A percentile compares a stretch with the other conserved stretches of the same genome.
These are phyloP conservation scores for Pochonia chlamydosporia DNA, from an alignment of 2,329 filamentous ascomycete species.

Conservation along the genomic window DNA sequence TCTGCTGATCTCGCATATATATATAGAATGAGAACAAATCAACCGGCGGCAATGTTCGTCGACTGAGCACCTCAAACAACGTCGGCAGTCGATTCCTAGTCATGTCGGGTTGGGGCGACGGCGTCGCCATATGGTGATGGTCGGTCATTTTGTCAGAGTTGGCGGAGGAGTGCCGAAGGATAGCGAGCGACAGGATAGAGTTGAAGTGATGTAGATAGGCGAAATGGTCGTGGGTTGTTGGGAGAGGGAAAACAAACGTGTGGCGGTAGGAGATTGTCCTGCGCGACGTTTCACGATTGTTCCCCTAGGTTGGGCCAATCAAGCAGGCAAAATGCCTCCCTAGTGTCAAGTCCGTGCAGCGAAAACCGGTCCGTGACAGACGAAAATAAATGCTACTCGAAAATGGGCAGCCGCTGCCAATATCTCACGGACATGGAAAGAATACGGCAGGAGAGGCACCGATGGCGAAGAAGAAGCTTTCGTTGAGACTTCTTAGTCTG, in stretches of 20 bases:
- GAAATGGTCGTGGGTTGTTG: not conserved
- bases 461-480: not conserved
- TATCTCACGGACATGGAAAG: not conserved
- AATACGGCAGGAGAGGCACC: not conserved
- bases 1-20: constrained; percentile 98
- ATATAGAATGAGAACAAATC: constrained; percentile 99
- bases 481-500: not conserved
- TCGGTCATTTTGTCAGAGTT: constrained; percentile 16
- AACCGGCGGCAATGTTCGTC: constrained; percentile 89
- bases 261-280: constrained; percentile 2
- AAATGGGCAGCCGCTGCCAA: not conserved
- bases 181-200: constrained; percentile 1
- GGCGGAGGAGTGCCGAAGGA: not conserved
- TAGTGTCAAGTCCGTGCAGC: constrained; percentile 3
- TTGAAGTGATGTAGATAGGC: not conserved
- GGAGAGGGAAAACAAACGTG: not conserved
- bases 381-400: not conserved
- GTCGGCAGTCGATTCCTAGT: constrained; percentile 83
- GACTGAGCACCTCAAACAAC: constrained; percentile 90
- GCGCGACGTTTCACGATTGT: constrained; percentile 11
- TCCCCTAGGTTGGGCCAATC: constrained; percentile 2
- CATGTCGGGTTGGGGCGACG: constrained; percentile 53
- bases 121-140: constrained; percentile 25
- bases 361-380: not conserved
- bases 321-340: constrained; percentile 1